Conservation (phyloP, 805 yeast genomes). For the Blastobotrys peoriensis region DNA sequence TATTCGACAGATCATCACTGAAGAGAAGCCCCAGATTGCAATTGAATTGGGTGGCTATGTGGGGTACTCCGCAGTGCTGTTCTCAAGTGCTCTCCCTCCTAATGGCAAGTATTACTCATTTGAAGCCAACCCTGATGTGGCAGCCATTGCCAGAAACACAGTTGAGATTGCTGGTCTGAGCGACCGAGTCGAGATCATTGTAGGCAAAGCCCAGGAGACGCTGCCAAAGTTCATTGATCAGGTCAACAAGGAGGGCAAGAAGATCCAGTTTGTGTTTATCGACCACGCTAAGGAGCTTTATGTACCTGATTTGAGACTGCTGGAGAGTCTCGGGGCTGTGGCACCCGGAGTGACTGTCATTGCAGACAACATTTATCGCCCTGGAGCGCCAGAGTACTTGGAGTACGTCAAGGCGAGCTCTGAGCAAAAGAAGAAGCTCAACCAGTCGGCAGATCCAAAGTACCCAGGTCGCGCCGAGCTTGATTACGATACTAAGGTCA, state of each 20-base stretch:
- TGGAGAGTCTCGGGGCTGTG: conserved; percentile 11
- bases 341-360: conserved; percentile 10
- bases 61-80: conserved; percentile 13
- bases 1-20: not conserved
- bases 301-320: conserved; percentile 10
- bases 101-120: conserved; percentile 10
- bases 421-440: not conserved
- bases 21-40: conserved; percentile 4
- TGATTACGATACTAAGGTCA: not conserved
- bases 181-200: conserved; percentile 14
- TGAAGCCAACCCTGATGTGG: conserved; percentile 12
- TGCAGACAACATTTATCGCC: conserved; percentile 5
- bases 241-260: not conserved
- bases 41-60: conserved; percentile 4
- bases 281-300: conserved; percentile 14
- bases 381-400: conserved; percentile 5
- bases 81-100: conserved; percentile 13
- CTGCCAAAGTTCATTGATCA: conserved; percentile 7
- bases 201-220: conserved; percentile 15
- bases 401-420: not conserved
- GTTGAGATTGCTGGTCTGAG: conserved; percentile 14
- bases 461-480: not conserved
- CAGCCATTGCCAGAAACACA: conserved; percentile 14
- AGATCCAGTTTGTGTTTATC: conserved; percentile 6
- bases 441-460: not conserved